Evolutionary conservation across 306 rosid genomes (phyloP).

Genomic region (Quercus wislizeni): DNA sequence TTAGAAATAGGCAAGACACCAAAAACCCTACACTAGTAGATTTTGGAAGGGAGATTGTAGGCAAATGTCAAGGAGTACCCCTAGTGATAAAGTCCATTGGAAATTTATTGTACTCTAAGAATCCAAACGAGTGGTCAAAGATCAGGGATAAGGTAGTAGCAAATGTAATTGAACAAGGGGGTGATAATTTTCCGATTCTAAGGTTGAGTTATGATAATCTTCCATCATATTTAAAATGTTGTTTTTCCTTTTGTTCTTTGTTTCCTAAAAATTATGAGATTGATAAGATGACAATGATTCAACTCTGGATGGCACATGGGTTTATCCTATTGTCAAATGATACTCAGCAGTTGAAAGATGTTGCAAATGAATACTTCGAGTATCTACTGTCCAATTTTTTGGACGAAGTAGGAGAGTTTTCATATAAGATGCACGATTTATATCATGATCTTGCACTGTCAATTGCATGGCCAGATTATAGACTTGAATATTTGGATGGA

Average conservation of each 20-base stretch:
- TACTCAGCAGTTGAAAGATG: slow-evolving; percentile 22
- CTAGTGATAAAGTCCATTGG: slow-evolving; percentile 30
- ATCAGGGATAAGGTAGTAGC: slow-evolving; percentile 29
- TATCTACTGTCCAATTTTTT: no score
- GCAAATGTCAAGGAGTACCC: slow-evolving; percentile 17
- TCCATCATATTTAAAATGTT: slow-evolving; percentile 31
- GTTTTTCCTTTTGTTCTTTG: slow-evolving; percentile 40
- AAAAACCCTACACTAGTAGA: not conserved
- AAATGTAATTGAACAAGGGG: slow-evolving; percentile 11
- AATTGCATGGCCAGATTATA: slow-evolving; percentile 6
- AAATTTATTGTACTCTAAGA: slow-evolving; percentile 24
- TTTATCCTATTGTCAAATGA: slow-evolving; percentile 19
- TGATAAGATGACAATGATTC: slow-evolving; percentile 16
- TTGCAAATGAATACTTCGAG: slow-evolving; percentile 33
- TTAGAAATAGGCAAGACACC: slow-evolving; percentile 5
- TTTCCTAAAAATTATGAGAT: slow-evolving; percentile 32
- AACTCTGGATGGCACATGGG: slow-evolving; percentile 43
- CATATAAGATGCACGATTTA: slow-evolving; percentile 22
- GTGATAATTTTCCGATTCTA: slow-evolving; percentile 16
- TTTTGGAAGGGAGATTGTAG: slow-evolving; percentile 27
- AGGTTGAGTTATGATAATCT: slow-evolving; percentile 26
- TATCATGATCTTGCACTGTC: slow-evolving; percentile 37
- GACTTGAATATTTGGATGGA: not conserved
- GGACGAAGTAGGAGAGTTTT: no score
- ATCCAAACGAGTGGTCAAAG: slow-evolving; percentile 27